Conservation (phyloP, 768 basidiomycete species). For the Bullera alba region DNA sequence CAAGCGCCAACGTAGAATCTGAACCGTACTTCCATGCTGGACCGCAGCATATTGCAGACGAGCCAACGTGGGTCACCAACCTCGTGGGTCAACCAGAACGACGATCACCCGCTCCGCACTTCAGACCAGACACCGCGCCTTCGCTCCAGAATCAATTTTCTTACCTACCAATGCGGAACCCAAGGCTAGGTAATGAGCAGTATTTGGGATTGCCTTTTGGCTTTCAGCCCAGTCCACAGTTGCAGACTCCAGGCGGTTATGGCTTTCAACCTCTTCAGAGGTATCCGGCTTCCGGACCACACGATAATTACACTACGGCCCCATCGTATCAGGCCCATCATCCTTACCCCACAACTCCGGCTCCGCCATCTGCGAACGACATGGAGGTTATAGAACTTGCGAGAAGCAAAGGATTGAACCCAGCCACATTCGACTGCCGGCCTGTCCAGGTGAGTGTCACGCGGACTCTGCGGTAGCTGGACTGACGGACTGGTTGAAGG, state of each 20-base stretch:
- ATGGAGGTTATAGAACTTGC: slow-evolving; percentile 36
- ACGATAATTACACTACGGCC: neutral
- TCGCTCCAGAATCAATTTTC: neutral
- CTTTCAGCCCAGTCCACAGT: neutral
- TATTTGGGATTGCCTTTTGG: neutral
- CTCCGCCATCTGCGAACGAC: slow-evolving; percentile 18
- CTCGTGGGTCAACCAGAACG: slow-evolving; percentile 22
- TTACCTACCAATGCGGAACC: too few species aligned
- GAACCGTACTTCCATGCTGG: neutral
- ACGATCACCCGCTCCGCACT: slow-evolving; percentile 9
- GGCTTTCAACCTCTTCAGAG: slow-evolving; percentile 2
- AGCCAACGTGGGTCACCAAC: slow-evolving; percentile 37
- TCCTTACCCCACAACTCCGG: slow-evolving; percentile 11
- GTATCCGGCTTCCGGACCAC: neutral
- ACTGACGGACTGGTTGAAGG: too few species aligned
- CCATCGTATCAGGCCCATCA: neutral
- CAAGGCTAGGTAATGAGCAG: too few species aligned
- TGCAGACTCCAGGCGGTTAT: neutral
- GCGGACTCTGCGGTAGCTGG: neutral
- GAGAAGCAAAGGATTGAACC: slow-evolving; percentile 37
- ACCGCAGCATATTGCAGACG: slow-evolving; percentile 8
- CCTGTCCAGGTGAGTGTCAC: slow-evolving; percentile 49
- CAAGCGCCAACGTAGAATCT: neutral
- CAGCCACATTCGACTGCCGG: slow-evolving; percentile 37
- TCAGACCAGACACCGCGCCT: slow-evolving; percentile 4